Evolutionary conservation across 345 rosid genomes (phyloP).

Genomic region (Durio zibethinus): DNA sequence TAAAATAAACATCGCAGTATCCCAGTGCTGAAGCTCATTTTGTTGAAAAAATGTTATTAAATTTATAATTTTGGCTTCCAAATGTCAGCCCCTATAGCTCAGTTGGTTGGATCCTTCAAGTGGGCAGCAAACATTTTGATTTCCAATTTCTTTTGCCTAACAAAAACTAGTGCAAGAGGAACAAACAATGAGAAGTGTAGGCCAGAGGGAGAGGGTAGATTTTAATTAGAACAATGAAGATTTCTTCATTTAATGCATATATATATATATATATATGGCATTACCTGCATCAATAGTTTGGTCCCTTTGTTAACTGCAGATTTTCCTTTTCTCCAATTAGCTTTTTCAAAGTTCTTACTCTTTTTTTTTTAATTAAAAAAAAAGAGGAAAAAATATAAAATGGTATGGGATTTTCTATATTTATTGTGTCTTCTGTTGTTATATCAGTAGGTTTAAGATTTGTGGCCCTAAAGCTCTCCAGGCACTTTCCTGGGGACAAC

Average conservation of each 20-base stretch:
- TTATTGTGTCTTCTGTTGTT: neutral
- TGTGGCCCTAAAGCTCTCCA: conserved; percentile 13
- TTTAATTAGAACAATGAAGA: neutral
- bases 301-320: neutral
- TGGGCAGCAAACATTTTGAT: conserved; percentile 45
- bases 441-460: neutral
- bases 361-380: too few species aligned
- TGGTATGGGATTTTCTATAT: neutral
- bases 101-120: conserved; percentile 83
- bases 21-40: neutral
- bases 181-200: too few species aligned
- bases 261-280: neutral
- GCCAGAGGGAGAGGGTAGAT: too few species aligned
- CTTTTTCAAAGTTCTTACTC: neutral
- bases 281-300: neutral
- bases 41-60: too few species aligned
- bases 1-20: neutral
- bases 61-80: conserved; percentile 30
- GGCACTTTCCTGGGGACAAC: conserved; percentile 5
- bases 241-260: neutral
- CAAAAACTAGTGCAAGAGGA: neutral
- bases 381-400: neutral
- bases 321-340: neutral
- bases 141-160: neutral
- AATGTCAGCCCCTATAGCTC: conserved; percentile 46